Conservation (phyloP, 257 asterid species). For the Mitragyna speciosa region DNA sequence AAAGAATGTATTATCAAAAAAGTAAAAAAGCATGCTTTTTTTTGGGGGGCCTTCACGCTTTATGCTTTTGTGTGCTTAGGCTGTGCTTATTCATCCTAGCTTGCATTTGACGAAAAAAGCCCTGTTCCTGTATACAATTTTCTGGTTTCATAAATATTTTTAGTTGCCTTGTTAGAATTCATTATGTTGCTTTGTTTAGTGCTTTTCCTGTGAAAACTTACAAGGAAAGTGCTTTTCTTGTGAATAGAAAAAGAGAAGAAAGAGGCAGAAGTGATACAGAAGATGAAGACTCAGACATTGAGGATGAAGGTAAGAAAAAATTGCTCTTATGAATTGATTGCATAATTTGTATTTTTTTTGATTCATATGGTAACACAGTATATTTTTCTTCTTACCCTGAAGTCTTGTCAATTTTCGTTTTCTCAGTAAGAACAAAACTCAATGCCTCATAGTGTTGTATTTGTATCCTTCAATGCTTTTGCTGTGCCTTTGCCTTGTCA, state of each 20-base stretch:
- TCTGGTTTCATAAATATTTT: constrained; percentile 3
- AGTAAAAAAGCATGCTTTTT: too few species aligned
- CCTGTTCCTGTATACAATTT: background rate
- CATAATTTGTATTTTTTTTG: background rate
- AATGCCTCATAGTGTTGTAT: background rate
- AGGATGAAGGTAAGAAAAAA: constrained; percentile 34
- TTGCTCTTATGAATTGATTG: background rate
- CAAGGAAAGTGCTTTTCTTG: background rate
- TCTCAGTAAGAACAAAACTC: background rate
- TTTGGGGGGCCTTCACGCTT: too few species aligned
- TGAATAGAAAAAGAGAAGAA: constrained; percentile 65
- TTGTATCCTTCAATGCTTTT: background rate
- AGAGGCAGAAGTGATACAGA: constrained; percentile 62
- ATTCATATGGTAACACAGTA: background rate
- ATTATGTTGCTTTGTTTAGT: background rate
- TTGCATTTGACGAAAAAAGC: too few species aligned
- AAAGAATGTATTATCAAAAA: too few species aligned
- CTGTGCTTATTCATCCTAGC: too few species aligned
- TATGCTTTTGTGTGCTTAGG: too few species aligned
- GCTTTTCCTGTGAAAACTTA: background rate
- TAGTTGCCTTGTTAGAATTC: background rate
- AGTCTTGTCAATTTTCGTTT: too few species aligned
- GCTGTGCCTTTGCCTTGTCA: background rate
- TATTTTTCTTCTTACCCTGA: background rate
- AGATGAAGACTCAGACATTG: constrained; percentile 37